Evolutionary conservation across 352 stramenopile genomes (phyloP).

Genomic region (Globisporangium paroecandrum): DNA sequence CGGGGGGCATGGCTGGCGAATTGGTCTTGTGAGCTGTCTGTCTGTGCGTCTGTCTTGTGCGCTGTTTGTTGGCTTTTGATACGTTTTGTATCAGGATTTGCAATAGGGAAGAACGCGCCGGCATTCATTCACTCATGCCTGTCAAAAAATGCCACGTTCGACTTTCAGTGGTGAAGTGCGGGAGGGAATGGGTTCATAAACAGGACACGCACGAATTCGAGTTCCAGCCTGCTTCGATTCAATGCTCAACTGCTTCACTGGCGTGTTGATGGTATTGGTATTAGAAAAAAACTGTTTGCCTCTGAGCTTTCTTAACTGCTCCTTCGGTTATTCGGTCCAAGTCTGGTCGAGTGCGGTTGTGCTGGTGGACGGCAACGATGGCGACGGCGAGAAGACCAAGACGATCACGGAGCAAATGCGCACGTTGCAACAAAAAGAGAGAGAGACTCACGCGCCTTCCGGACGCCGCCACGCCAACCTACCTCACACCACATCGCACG

Average conservation of each 20-base stretch:
- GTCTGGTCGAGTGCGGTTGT: neutral
- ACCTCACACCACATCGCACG: neutral
- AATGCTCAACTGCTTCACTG: neutral
- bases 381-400: neutral
- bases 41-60: too few relatives aligned
- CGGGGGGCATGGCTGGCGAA: constrained; percentile 11
- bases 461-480: neutral
- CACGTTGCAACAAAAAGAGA: neutral
- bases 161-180: neutral
- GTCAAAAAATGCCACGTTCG: neutral
- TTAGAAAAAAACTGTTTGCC: neutral
- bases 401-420: neutral
- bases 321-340: neutral
- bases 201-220: neutral
- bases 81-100: neutral
- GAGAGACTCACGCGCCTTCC: neutral
- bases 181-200: constrained; percentile 1
- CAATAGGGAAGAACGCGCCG: neutral
- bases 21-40: neutral
- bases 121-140: neutral
- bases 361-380: too few relatives aligned
- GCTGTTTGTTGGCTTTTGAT: neutral
- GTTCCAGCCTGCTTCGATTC: neutral
- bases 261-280: neutral
- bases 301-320: neutral